Base-by-base conservation (phyloP, 768 basidiomycete species). In the Trametes elegans region DNA sequence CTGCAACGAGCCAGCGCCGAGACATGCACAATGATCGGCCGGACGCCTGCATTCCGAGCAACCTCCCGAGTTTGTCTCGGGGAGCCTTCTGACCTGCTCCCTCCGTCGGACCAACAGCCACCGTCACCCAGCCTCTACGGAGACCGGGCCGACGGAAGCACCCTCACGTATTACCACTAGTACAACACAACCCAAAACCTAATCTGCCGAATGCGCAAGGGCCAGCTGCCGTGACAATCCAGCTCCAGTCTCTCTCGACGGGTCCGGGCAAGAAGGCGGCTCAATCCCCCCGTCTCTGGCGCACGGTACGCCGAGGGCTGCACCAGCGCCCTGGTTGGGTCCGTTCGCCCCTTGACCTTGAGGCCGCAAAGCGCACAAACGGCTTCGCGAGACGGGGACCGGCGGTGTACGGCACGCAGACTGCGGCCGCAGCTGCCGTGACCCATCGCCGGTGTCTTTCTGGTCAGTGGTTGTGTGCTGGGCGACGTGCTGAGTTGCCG, bases 171-270 rank as follows among this genome's bases (percentile, higher is more conserved):
- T 40, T 11, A 18, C 6, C 40, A 41, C 14, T 29, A n/a, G n/a
- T n/a, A n/a, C n/a, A n/a, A n/a, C n/a, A 35, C 42, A 44, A 53
- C 42, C 51, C 51, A 53, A 53, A 53, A 53, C 51, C 51, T 44
- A 44, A 53, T 44, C 51, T 42, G 51, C 34, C 26, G 42, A 27
- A 13, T 28, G 44, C 19, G 31, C 24, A 34, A 19, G n/a, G 27
- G 34, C 50, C 41, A n/a, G n/a, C n/a, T n/a, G n/a, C n/a, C 16
- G 45, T 38, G 51, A 23, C 51, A 34, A 27, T 18, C 41, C 14
- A 16, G 31, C 23, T 26, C 13, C 11, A 18, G 7, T 5, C 16
- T 1, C 28, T 51, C 49, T 27, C 49, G 42, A 39, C 14, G n/a
- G n/a, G n/a, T n/a, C n/a, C n/a, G n/a, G n/a, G n/a, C n/a, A n/a